Evolutionary conservation across 768 basidiomycete species (phyloP), one percentile per base, ranked within the genome.

Genomic region (Tremella mesenterica): DNA sequence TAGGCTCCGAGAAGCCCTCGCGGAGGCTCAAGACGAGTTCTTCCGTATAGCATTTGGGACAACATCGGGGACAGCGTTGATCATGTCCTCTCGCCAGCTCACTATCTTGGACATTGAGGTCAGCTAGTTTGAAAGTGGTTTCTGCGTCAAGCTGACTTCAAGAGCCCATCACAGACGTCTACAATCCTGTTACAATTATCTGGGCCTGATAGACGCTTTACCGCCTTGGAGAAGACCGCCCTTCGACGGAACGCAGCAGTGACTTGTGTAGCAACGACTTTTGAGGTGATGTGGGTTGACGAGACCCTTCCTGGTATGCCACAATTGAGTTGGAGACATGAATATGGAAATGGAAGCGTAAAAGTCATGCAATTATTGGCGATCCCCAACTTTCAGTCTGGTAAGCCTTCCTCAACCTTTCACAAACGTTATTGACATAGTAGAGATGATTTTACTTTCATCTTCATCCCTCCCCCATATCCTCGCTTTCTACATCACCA

Each of bases 271-370:
- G 50, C 38, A 4, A 68, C 66, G 12, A 63, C 52, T 31, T 36
- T 53, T 14, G 63, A 68, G 29, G 36, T 65, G 2, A 26, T 68
- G 4, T 68, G 63, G 66, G 20, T 68, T 14, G 63, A 68, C 31
- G 61, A 64, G 20, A 20, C 25, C 7, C 21, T 29, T 9, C 38
- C 52, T 2, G 59, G 53, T 3, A 13, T 29, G 21, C 57, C 59
- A 1, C 43, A 44, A 1, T 23, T 64, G 36, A 60, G 52, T 36
- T 68, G 63, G 63, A 60, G 28, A 48, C 66, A 68, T 50, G 55
- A 61, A 43, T 49, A 48, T 43, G 60, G 60, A 36, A 10, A 20
- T 16, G 63, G 60, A 3, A 33, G 39, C 23, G 14, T 44, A 8
- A 13, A 29, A 4, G 56, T 60, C 48, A n/a, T 64, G 13, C n/a